These are phyloP conservation scores for Fusarium devonianum DNA, from an alignment of 2,329 filamentous ascomycete genomes.

Conservation along the genomic window DNA sequence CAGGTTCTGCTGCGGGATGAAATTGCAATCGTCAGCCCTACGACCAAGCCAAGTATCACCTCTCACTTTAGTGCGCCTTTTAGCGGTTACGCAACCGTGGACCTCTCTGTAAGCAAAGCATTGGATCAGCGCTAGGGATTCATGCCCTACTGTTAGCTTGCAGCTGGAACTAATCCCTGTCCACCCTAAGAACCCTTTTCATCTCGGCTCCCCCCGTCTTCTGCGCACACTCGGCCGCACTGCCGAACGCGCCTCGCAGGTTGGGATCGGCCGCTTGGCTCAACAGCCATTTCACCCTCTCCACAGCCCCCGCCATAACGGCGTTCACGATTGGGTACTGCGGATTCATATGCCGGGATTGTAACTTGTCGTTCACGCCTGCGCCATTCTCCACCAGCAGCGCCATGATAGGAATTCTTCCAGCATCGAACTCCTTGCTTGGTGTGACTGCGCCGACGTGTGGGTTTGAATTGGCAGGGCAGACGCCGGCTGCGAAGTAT, in stretches of 20 bases:
- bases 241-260: slow-evolving; percentile 20
- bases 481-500: slow-evolving; percentile 22
- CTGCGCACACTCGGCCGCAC: slow-evolving; percentile 14
- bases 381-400: slow-evolving; percentile 14
- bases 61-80: too few relatives aligned
- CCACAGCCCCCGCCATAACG: slow-evolving; percentile 27
- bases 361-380: slow-evolving; percentile 12
- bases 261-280: slow-evolving; percentile 25
- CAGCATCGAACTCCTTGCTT: slow-evolving; percentile 8
- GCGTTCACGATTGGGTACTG: slow-evolving; percentile 30
- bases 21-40: slow-evolving; percentile 5
- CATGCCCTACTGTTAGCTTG: not conserved
- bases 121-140: too few relatives aligned
- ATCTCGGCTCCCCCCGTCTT: slow-evolving; percentile 18
- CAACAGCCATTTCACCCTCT: slow-evolving; percentile 31
- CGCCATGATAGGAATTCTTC: slow-evolving; percentile 18
- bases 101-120: too few relatives aligned
- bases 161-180: not conserved
- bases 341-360: slow-evolving; percentile 8
- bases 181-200: slow-evolving; percentile 17
- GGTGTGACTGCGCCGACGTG: not conserved
- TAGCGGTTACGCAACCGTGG: too few relatives aligned
- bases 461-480: slow-evolving; percentile 4
- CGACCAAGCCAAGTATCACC: too few relatives aligned
- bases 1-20: too few relatives aligned